phyloP scores from a whole-genome alignment of 2,329 filamentous ascomycete genomes.

The Furcasterigmium furcatum region DNA sequence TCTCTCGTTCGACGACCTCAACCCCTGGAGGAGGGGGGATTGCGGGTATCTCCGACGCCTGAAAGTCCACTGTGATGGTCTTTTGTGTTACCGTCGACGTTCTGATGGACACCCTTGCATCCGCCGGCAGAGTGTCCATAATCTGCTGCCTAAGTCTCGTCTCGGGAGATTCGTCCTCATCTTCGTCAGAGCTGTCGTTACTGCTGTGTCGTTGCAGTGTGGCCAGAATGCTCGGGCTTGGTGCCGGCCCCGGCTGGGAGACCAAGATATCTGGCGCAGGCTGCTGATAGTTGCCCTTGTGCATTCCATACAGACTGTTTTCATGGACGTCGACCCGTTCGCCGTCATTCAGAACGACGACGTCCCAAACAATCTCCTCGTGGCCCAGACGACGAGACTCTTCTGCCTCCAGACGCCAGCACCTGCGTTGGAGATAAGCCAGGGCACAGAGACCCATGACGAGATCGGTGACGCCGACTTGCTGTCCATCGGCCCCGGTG shows the following conservation, averaged over 20 bases:
- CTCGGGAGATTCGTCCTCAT: conserved; percentile 42
- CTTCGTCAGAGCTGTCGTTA: conserved; percentile 19
- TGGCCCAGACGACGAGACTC: conserved; percentile 42
- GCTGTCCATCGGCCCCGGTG: conserved; percentile 56
- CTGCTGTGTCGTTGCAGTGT: conserved; percentile 30
- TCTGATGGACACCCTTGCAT: conserved; percentile 57
- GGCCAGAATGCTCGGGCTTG: conserved; percentile 23
- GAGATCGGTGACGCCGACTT: conserved; percentile 58
- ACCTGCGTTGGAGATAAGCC: conserved; percentile 58
- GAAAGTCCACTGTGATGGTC: conserved; percentile 62
- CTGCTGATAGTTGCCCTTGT: conserved; percentile 18
- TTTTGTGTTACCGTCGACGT: conserved; percentile 58
- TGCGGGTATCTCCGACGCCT: conserved; percentile 45
- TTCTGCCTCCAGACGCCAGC: conserved; percentile 46
- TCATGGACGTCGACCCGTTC: conserved; percentile 53
- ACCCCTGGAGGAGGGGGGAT: conserved; percentile 55
- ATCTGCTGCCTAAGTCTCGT: conserved; percentile 50
- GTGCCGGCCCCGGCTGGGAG: conserved; percentile 15
- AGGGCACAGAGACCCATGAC: conserved; percentile 57
- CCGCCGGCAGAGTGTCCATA: conserved; percentile 48
- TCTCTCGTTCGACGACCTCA: conserved; percentile 55
- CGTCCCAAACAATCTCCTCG: conserved; percentile 63
- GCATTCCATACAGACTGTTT: conserved; percentile 26
- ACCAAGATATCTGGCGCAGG: conserved; percentile 14
- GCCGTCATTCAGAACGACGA: conserved; percentile 59